Percentiles rank a stretch among this genome's conserved stretches.
These are phyloP conservation scores for Sphenostylis stenocarpa DNA, from an alignment of 306 rosid species.

Conservation along the genomic window DNA sequence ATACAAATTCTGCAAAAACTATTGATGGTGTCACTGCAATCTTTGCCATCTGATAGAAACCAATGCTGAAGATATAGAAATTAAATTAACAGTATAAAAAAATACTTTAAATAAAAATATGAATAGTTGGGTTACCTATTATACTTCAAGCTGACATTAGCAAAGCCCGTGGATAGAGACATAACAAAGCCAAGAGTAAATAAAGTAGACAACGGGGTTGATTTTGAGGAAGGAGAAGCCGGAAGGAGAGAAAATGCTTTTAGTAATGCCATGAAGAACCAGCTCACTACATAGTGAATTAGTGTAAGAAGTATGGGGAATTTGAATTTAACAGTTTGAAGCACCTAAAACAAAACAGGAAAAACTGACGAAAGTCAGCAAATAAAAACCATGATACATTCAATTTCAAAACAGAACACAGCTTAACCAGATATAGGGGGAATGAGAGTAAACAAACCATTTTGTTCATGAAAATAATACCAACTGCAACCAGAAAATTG, in stretches of 20 bases:
- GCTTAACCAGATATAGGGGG: not conserved
- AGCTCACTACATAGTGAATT: conserved; percentile 84
- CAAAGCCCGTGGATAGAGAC: conserved; percentile 88
- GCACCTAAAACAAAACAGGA: conserved; percentile 62
- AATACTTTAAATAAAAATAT: conserved; percentile 17
- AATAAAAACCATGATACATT: conserved; percentile 14
- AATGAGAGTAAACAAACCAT: conserved; percentile 59
- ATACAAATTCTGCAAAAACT: conserved; percentile 78
- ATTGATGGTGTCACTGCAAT: conserved; percentile 91
- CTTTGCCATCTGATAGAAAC: conserved; percentile 97
- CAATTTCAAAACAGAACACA: not conserved
- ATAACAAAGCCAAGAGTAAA: conserved; percentile 84
- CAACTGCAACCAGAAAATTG: conserved; percentile 83
- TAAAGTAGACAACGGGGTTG: conserved; percentile 61
- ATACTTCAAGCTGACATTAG: conserved; percentile 89
- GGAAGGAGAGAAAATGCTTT: conserved; percentile 73
- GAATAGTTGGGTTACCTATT: conserved; percentile 59
- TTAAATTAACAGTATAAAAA: conserved; percentile 31
- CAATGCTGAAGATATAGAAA: conserved; percentile 69
- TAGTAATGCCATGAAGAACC: conserved; percentile 86
- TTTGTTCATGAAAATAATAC: conserved; percentile 84
- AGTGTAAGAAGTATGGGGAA: conserved; percentile 83
- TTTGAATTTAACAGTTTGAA: conserved; percentile 66
- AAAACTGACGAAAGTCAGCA: conserved; percentile 22
- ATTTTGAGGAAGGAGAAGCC: conserved; percentile 69